These are phyloP conservation scores for Mitragyna speciosa DNA, from an alignment of 257 asterid genomes.

Conservation along the genomic window DNA sequence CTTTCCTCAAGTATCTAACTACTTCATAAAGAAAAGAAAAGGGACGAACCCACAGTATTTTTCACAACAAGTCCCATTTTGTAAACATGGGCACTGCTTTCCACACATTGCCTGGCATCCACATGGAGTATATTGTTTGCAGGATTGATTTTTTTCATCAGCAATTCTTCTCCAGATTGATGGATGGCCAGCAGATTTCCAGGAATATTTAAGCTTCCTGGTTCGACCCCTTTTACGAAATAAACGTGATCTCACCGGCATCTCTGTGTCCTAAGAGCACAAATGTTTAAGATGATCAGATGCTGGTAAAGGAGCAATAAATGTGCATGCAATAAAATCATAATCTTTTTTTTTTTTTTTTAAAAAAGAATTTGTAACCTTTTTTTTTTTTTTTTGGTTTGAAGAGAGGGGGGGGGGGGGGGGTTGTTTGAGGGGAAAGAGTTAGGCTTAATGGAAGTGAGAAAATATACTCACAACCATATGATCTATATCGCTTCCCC, in stretches of 20 bases:
- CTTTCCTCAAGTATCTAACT: neutral
- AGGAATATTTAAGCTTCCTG: constrained; percentile 86
- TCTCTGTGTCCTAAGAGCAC: constrained; percentile 47
- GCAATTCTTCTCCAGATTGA: constrained; percentile 90
- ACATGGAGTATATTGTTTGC: constrained; percentile 76
- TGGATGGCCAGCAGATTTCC: constrained; percentile 98
- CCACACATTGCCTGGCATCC: constrained; percentile 79
- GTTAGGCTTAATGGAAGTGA: neutral
- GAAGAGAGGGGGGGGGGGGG: no score
- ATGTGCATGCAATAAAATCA: neutral
- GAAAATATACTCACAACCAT: constrained; percentile 49
- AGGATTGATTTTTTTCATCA: constrained; percentile 79
- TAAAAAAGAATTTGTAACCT: no score
- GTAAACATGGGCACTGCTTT: constrained; percentile 85
- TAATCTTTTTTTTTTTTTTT: neutral
- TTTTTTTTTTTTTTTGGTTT: neutral
- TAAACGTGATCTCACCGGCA: constrained; percentile 67
- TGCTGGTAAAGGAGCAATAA: neutral
- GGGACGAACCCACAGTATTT: constrained; percentile 84
- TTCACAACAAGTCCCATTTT: constrained; percentile 72
- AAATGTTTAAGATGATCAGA: constrained; percentile 13
- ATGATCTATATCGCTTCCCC: constrained; percentile 50
- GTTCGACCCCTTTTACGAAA: constrained; percentile 89
- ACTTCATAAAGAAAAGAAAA: constrained; percentile 9
- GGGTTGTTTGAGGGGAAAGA: no score